phyloP scores from a whole-genome alignment of 441 rosid genomes.

The Arabidopsis lyrata region DNA sequence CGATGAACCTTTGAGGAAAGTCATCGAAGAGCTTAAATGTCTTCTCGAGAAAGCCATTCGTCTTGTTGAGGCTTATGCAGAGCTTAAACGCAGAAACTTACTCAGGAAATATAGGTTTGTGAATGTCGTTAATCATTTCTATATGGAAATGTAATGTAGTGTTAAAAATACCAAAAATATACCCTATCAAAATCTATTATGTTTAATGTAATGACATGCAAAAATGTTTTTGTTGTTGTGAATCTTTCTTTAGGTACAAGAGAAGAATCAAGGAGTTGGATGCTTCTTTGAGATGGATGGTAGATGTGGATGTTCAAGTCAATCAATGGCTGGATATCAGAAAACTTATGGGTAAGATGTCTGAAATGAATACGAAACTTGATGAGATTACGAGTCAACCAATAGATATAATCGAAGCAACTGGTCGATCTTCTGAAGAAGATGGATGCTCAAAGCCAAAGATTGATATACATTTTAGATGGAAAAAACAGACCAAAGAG shows the following conservation, averaged over 20 bases:
- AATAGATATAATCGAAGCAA: background rate
- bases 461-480: conserved; percentile 29
- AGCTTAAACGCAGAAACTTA: conserved; percentile 19
- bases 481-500: background rate
- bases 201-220: background rate
- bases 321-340: conserved; percentile 22
- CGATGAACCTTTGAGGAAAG: background rate
- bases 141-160: background rate
- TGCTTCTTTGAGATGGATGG: conserved; percentile 11
- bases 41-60: background rate
- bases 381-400: conserved; percentile 23
- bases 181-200: background rate
- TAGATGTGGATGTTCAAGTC: conserved; percentile 29
- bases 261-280: conserved; percentile 24
- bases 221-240: background rate
- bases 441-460: conserved; percentile 8
- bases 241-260: conserved; percentile 6
- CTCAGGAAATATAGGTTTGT: background rate
- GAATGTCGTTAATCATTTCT: background rate
- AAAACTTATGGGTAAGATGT: conserved; percentile 28
- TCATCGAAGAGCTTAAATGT: conserved; percentile 14
- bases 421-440: background rate
- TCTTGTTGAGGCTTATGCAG: conserved; percentile 18
- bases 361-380: conserved; percentile 32
- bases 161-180: background rate